These are phyloP conservation scores for Herpotrichia juniperi DNA, from an alignment of 2,329 filamentous ascomycete genomes.

Conservation along the genomic window DNA sequence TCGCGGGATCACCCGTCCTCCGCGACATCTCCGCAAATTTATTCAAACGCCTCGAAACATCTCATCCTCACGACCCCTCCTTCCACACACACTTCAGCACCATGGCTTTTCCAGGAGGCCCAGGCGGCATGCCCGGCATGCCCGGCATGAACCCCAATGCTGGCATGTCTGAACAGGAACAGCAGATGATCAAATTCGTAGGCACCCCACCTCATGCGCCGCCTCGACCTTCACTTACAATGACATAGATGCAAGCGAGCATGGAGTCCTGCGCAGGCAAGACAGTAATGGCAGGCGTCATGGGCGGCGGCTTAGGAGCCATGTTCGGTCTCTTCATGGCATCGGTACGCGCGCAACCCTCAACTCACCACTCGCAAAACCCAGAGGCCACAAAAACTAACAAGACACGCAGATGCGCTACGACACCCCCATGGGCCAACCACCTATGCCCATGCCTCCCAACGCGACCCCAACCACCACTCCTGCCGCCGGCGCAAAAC, in stretches of 20 bases:
- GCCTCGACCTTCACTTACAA: background rate
- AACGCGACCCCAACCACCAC: slow-evolving; percentile 37
- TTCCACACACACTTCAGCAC: background rate
- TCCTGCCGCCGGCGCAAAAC: slow-evolving; percentile 50
- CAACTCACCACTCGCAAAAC: too few relatives aligned
- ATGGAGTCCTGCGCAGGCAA: slow-evolving; percentile 96
- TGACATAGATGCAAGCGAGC: slow-evolving; percentile 71
- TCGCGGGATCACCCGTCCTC: slow-evolving; percentile 37
- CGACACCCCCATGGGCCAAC: slow-evolving; percentile 79
- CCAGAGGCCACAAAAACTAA: background rate
- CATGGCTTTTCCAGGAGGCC: slow-evolving; percentile 41
- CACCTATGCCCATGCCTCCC: slow-evolving; percentile 28
- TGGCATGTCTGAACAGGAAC: slow-evolving; percentile 52
- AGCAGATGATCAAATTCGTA: slow-evolving; percentile 56
- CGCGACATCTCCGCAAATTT: slow-evolving; percentile 45
- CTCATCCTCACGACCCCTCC: slow-evolving; percentile 3
- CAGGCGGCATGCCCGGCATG: slow-evolving; percentile 28
- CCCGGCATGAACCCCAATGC: slow-evolving; percentile 40
- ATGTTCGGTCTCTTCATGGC: slow-evolving; percentile 98
- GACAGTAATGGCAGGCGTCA: slow-evolving; percentile 84
- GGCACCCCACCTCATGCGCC: slow-evolving; percentile 8
- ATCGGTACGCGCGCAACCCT: slow-evolving; percentile 66
- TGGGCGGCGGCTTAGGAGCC: slow-evolving; percentile 93
- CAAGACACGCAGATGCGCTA: slow-evolving; percentile 80
- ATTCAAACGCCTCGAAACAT: slow-evolving; percentile 10